Evolutionary conservation across 2,329 filamentous ascomycete genomes (phyloP).

Genomic region (Myriosclerotinia duriaeana): DNA sequence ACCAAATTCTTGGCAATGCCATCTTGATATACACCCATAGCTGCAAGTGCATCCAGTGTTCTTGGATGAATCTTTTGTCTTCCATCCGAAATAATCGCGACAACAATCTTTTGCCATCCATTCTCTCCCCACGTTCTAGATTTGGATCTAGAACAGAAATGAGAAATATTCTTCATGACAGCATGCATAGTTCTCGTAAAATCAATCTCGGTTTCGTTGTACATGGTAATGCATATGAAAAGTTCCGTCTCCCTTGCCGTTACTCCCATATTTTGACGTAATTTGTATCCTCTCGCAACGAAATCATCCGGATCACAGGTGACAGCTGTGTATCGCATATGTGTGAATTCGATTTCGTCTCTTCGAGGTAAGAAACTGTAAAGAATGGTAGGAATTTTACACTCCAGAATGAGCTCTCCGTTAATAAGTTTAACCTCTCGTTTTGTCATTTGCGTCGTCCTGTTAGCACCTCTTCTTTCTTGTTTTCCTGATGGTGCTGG

Average conservation of each 20-base stretch:
- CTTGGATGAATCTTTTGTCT: slow-evolving; percentile 90
- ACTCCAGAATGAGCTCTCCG: slow-evolving; percentile 94
- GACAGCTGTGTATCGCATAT: slow-evolving; percentile 98
- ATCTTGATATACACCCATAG: slow-evolving; percentile 97
- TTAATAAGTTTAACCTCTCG: slow-evolving; percentile 97
- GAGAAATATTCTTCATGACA: slow-evolving; percentile 96
- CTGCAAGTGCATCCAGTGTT: slow-evolving; percentile 89
- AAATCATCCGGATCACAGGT: slow-evolving; percentile 97
- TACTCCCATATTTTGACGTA: slow-evolving; percentile 84
- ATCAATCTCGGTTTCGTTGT: slow-evolving; percentile 95
- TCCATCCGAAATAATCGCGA: slow-evolving; percentile 93
- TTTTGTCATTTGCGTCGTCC: slow-evolving; percentile 79
- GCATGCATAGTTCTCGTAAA: slow-evolving; percentile 99
- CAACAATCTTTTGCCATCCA: slow-evolving; percentile 98
- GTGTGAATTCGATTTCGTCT: slow-evolving; percentile 94
- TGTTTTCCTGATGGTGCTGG: slow-evolving; percentile 86
- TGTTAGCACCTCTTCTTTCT: slow-evolving; percentile 73
- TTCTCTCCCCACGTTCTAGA: slow-evolving; percentile 95
- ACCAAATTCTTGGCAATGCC: slow-evolving; percentile 98
- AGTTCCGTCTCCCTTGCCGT: slow-evolving; percentile 89
- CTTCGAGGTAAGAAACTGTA: slow-evolving; percentile 94
- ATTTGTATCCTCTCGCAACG: slow-evolving; percentile 80
- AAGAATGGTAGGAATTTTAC: slow-evolving; percentile 97
- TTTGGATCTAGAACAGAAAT: slow-evolving; percentile 90
- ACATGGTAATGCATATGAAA: slow-evolving; percentile 98